Evolutionary conservation across 768 basidiomycete genomes (phyloP).

Genomic region (Collybiopsis luxurians): DNA sequence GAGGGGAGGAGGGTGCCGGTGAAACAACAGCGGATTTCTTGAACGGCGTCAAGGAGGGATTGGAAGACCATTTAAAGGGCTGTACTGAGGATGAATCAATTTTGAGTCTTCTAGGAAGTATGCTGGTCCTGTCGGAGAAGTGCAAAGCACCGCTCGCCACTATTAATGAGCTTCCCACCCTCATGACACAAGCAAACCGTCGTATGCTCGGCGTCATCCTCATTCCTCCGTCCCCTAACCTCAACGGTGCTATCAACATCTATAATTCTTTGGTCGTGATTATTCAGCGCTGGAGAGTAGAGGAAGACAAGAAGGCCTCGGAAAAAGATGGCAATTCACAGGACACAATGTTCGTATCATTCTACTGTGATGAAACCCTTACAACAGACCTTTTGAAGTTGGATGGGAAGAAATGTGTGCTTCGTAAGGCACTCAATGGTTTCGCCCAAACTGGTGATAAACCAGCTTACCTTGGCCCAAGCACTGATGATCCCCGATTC

Average conservation of each 20-base stretch:
- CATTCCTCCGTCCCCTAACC: conserved; percentile 10
- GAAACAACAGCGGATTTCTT: too few species aligned
- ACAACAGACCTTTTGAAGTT: background rate
- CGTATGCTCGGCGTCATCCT: conserved; percentile 9
- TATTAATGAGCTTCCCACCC: background rate
- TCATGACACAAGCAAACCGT: conserved; percentile 3
- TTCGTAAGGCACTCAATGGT: conserved; percentile 5
- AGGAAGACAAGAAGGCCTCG: conserved; percentile 9
- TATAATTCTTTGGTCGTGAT: conserved; percentile 6
- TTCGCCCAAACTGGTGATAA: too few species aligned
- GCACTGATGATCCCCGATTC: conserved; percentile 5
- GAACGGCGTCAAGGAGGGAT: background rate
- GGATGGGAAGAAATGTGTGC: conserved; percentile 1
- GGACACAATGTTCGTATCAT: conserved; percentile 9
- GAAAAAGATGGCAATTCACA: conserved; percentile 1
- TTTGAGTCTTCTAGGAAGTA: conserved; percentile 8
- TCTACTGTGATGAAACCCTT: conserved; percentile 7
- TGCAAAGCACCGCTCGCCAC: conserved; percentile 6
- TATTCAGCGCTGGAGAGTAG: conserved; percentile 9
- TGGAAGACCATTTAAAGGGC: conserved; percentile 2
- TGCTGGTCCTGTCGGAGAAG: background rate
- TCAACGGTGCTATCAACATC: conserved; percentile 9
- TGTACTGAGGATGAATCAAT: conserved; percentile 9
- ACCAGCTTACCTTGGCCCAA: too few species aligned
- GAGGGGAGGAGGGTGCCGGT: too few species aligned